A percentile compares a stretch with the other conserved stretches of the same genome.
phyloP scores from a whole-genome alignment of 2,329 filamentous ascomycete species.

The Dactylella cylindrospora region DNA sequence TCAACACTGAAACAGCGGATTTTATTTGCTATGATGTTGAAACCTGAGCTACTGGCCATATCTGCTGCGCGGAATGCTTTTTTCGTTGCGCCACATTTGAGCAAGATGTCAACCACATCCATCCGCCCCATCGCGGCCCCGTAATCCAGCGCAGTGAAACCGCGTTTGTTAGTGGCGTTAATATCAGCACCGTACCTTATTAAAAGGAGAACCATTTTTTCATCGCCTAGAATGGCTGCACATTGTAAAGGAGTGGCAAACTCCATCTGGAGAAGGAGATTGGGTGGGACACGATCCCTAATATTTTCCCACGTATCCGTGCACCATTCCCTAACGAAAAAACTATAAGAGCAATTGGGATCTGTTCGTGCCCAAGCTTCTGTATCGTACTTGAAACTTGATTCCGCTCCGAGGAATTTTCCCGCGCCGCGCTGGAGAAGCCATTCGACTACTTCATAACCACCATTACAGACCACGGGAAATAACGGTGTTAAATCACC shows the following conservation, averaged over 20 bases:
- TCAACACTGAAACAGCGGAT: too few relatives aligned
- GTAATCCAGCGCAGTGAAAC: conserved; percentile 6
- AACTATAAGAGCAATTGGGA: too few relatives aligned
- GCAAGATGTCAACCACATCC: conserved; percentile 6
- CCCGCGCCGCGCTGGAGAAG: background rate
- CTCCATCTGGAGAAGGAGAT: background rate
- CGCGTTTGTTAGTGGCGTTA: background rate
- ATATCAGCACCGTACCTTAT: conserved; percentile 8
- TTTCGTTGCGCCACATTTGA: conserved; percentile 3
- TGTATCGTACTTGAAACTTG: background rate
- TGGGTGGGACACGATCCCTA: too few relatives aligned
- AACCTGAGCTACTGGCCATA: conserved; percentile 2
- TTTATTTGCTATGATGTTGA: conserved; percentile 3
- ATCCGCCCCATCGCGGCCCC: background rate
- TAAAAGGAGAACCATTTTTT: conserved; percentile 6
- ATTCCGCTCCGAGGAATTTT: too few relatives aligned
- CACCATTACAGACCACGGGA: too few relatives aligned
- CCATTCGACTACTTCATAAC: background rate
- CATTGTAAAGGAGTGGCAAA: conserved; percentile 5
- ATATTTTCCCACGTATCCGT: too few relatives aligned
- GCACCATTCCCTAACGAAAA: too few relatives aligned
- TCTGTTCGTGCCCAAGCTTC: background rate
- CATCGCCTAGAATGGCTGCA: background rate
- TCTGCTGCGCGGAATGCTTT: conserved; percentile 6
- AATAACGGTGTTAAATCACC: background rate